These are phyloP conservation scores for Vitis hybrid DNA, from an alignment of 177 flowering plant species.

Conservation along the genomic window DNA sequence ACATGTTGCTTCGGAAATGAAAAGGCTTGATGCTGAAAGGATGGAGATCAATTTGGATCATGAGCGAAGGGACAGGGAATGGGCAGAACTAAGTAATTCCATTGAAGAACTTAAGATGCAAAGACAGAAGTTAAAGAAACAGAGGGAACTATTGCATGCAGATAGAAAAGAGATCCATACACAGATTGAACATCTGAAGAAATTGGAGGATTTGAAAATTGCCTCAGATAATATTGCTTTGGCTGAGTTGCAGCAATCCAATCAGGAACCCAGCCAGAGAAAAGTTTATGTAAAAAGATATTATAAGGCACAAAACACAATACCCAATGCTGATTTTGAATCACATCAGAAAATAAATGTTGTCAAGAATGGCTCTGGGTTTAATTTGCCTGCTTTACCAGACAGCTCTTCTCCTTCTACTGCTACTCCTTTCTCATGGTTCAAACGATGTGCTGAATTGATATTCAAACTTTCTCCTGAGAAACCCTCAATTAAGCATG, in stretches of 20 bases:
- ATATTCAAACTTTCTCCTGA: slow-evolving; percentile 56
- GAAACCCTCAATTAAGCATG: slow-evolving; percentile 17
- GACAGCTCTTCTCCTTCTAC: slow-evolving; percentile 35
- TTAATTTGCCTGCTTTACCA: slow-evolving; percentile 22
- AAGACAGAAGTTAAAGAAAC: slow-evolving; percentile 71
- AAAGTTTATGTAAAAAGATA: slow-evolving; percentile 26
- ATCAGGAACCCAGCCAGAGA: slow-evolving; percentile 17
- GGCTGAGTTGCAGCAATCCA: slow-evolving; percentile 34
- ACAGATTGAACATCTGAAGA: slow-evolving; percentile 58
- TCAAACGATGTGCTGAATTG: slow-evolving; percentile 62
- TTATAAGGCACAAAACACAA: slow-evolving; percentile 19
- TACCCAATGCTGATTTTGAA: slow-evolving; percentile 20
- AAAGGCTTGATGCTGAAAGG: slow-evolving; percentile 77
- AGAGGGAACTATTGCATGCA: slow-evolving; percentile 71
- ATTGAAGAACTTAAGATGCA: slow-evolving; percentile 87
- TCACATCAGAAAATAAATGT: slow-evolving; percentile 15
- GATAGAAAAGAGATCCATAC: slow-evolving; percentile 68
- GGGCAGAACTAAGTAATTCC: slow-evolving; percentile 62
- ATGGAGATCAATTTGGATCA: slow-evolving; percentile 66
- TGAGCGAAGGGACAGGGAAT: slow-evolving; percentile 72
- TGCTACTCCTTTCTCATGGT: slow-evolving; percentile 65
- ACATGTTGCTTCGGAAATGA: slow-evolving; percentile 63
- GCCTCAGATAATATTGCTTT: slow-evolving; percentile 42
- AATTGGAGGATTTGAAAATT: slow-evolving; percentile 56
- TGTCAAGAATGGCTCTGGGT: slow-evolving; percentile 13